Evolutionary conservation across 2,329 filamentous ascomycete genomes (phyloP), one percentile per base, ranked within the genome.

Genomic region (Diplodia scrobiculata): DNA sequence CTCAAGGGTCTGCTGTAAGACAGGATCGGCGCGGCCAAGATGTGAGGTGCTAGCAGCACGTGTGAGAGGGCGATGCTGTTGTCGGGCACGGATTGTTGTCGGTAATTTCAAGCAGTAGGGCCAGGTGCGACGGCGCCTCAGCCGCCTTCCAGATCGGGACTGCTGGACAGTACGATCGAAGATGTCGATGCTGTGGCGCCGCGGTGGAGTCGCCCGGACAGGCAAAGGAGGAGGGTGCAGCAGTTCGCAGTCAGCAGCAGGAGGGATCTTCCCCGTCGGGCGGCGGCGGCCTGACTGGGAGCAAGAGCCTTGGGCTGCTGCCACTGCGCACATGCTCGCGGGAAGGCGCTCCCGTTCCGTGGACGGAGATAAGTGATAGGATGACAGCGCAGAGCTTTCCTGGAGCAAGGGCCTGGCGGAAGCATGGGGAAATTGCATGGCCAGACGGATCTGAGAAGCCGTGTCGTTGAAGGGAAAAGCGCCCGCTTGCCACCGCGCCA

Each of bases 401-500:
- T 32, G 45, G 25, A 25, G 58, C 45, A 50, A 25, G 58, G 58
- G 34, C 45, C 29, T 27, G 58, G 29, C 17, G 29, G 13, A 29
- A 36, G 34, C 27, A 50, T 51, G 58, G 58, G 58, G 58, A 62
- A 62, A 62, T 62, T 62, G 58, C 58, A 62, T 50, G 58, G 19
- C 29, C n/a, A 32, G 27, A 34, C 6, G 36, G 58, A 60, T 60
- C 47, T 48, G 55, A 60, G n/a, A 62, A 10, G 7, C 29, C 14
- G 38, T 13, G 27, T 54, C 52, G 52, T 21, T 1, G 41, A 34
- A 50, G 29, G 58, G 55, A 60, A 62, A 36, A 27, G 58, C 58
- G 45, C 29, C 58, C 58, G 45, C 58, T 60, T 36, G 58, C 58
- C 58, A 62, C 58, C 58, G 45, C 58, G 58, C 58, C 58, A 62